These are phyloP conservation scores for Elsinoe perseae DNA, from an alignment of 2,329 filamentous ascomycete genomes.

Conservation along the genomic window DNA sequence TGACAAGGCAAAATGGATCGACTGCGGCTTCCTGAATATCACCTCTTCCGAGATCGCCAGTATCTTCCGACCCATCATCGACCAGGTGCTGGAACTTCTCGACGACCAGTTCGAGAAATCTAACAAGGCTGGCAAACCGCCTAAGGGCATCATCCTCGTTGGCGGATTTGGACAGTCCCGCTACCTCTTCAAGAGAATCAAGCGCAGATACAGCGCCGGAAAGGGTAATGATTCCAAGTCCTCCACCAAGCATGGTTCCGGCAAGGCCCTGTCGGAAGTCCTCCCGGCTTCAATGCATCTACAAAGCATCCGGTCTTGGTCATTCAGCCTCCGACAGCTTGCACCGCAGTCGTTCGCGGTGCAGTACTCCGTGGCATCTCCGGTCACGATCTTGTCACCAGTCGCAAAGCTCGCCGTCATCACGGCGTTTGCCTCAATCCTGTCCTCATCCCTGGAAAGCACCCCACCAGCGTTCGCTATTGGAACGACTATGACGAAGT, in stretches of 20 bases:
- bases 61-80: constrained; percentile 57
- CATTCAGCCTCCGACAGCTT: constrained; percentile 66
- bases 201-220: constrained; percentile 62
- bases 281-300: constrained; percentile 41
- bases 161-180: constrained; percentile 71
- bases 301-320: constrained; percentile 51
- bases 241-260: no score
- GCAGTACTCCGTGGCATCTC: constrained; percentile 68
- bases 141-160: constrained; percentile 66
- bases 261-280: constrained; percentile 21
- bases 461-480: constrained; percentile 64
- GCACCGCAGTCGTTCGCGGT: constrained; percentile 70
- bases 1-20: no score
- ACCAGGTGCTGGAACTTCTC: constrained; percentile 37
- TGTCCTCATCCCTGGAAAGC: constrained; percentile 62
- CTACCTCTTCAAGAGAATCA: constrained; percentile 52
- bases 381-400: constrained; percentile 43
- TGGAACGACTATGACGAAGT: constrained; percentile 74
- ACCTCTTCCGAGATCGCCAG: constrained; percentile 58
- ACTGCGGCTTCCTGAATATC: constrained; percentile 70
- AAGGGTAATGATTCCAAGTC: no score
- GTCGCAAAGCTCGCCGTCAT: constrained; percentile 15
- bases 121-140: constrained; percentile 32
- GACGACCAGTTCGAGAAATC: constrained; percentile 40
- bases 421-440: constrained; percentile 1